Evolutionary conservation across 768 basidiomycete genomes (phyloP), one percentile per base, ranked within the genome.

Genomic region (Tephrocybe sp.): DNA sequence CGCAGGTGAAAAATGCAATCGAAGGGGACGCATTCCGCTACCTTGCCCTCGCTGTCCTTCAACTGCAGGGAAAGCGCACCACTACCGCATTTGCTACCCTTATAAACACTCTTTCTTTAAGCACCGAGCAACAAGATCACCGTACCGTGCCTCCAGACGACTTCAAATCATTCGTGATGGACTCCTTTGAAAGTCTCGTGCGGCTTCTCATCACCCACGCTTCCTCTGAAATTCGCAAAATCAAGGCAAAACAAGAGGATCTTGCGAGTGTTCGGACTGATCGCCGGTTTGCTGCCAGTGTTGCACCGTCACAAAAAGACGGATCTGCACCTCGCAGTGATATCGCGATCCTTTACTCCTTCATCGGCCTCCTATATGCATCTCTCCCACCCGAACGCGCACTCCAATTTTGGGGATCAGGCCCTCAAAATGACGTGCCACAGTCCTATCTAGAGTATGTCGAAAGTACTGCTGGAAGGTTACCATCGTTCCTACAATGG

Each of bases 221-320:
- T 2, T 88, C 86, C 6, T 88, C 88, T 0, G 88, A 89, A 63
- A 73, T 90, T 29, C 79, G 87, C 29, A 90, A 90, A 64, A 87
- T 97, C 63, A 91, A 92, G 60, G 89, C 93, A 54, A 72, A 86
- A 24, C 94, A 97, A 63, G 93, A 95, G 64, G 93, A 97, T 61
- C 73, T 91, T 37, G 84, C 86, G 1, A 83, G 73, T 53, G 78
- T 79, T 19, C 77, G 87, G 10, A 76, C 80, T 3, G 84, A 86
- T 61, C 76, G 87, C 22, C 74, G 78, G n/a, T 76, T 73, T 57
- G 60, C 69, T n/a, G 63, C 70, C 4, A 70, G 69, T 24, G 54
- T 68, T 13, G 69, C 74, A 1, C 62, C 71, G 21, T 42, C 42
- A 7, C 79, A 79, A 31, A 47, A 68, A 6, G 62, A 79, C 36